phyloP scores from a whole-genome alignment of 2,329 filamentous ascomycete species.

The Aspergillus versicolor region DNA sequence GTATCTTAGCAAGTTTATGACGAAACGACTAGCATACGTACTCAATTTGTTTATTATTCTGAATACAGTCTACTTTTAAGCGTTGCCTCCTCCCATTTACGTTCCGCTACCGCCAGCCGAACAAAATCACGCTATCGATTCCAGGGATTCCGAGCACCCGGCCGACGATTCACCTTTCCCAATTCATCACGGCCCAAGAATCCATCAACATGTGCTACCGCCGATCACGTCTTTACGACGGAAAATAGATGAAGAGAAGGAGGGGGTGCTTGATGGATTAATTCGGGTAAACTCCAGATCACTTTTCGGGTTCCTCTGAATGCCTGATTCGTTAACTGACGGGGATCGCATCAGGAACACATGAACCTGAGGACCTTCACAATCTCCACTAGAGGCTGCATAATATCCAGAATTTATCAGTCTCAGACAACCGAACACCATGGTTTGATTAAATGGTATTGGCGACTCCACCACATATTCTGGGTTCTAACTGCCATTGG shows the following conservation, averaged over 20 bases:
- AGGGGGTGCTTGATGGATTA: conserved; percentile 1
- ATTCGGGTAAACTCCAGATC: background rate
- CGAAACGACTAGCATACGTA: conserved; percentile 3
- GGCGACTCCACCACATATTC: no score
- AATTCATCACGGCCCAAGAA: conserved; percentile 6
- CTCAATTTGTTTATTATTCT: background rate
- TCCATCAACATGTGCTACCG: background rate
- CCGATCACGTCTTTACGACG: background rate
- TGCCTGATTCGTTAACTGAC: background rate
- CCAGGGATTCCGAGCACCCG: background rate
- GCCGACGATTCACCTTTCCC: background rate
- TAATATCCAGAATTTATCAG: background rate
- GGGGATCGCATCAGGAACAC: background rate
- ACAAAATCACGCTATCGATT: background rate
- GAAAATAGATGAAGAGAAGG: background rate
- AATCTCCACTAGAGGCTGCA: background rate
- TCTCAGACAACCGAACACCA: no score
- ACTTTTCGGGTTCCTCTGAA: background rate
- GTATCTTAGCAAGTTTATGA: conserved; percentile 10
- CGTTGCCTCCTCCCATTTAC: no score
- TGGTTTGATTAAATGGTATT: no score
- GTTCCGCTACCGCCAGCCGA: no score
- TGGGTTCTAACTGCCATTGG: background rate
- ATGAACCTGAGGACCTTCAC: background rate
- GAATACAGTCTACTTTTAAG: background rate